Percentiles rank a stretch among this genome's conserved stretches.
Conservation (phyloP, 2,329 filamentous ascomycete genomes). For the Fusarium stilboides region DNA sequence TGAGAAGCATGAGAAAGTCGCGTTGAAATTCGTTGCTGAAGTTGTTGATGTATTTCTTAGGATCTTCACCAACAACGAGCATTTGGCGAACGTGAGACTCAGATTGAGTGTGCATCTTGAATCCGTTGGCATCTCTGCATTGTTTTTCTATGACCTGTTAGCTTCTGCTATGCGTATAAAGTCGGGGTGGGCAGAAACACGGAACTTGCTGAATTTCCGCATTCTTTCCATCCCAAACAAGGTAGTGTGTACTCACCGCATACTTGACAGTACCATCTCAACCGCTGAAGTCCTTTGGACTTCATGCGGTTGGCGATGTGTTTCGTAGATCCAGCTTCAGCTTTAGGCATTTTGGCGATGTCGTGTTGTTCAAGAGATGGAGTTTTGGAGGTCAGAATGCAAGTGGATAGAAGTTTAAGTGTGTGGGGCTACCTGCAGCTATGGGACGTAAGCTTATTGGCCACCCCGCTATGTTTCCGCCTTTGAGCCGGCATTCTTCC, state of each 20-base stretch:
- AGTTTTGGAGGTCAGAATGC: not conserved
- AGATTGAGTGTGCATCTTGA: slow-evolving; percentile 88
- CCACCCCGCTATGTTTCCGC: not conserved
- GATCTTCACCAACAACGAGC: slow-evolving; percentile 87
- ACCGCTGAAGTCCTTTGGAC: slow-evolving; percentile 80
- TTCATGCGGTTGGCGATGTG: slow-evolving; percentile 93
- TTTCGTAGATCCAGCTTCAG: slow-evolving; percentile 94
- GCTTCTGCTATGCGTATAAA: not conserved
- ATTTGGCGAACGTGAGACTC: slow-evolving; percentile 94
- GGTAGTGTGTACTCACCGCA: slow-evolving; percentile 64
- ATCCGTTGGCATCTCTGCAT: slow-evolving; percentile 86
- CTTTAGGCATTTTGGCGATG: slow-evolving; percentile 81
- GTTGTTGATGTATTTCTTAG: slow-evolving; percentile 85
- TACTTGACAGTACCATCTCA: slow-evolving; percentile 92
- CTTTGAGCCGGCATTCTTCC: not conserved
- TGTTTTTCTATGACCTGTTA: slow-evolving; percentile 57
- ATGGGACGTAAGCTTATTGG: slow-evolving; percentile 6
- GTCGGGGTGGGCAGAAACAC: not conserved
- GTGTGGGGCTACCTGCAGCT: slow-evolving; percentile 5
- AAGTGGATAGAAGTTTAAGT: slow-evolving; percentile 2
- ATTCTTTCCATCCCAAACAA: not conserved
- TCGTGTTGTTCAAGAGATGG: slow-evolving; percentile 22
- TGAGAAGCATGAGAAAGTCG: slow-evolving; percentile 83
- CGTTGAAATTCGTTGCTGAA: slow-evolving; percentile 86
- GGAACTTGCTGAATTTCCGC: not conserved